Conservation (phyloP, 2,329 filamentous ascomycete species). For the Geosmithia morbida region DNA sequence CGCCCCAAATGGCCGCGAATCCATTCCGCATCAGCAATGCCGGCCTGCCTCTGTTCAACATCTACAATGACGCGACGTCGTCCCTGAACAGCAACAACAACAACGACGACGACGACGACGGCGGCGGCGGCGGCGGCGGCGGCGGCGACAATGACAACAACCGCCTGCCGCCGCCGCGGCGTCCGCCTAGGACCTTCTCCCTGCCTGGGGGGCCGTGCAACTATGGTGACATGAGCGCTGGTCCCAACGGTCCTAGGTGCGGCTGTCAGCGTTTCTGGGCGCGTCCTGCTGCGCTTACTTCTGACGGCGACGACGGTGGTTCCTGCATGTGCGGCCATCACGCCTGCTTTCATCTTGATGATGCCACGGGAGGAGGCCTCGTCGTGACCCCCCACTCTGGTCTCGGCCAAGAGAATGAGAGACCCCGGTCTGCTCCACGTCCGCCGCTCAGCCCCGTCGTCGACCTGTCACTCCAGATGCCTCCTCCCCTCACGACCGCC, state of each 20-base stretch:
- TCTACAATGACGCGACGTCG: slow-evolving; percentile 32
- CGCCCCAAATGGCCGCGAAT: slow-evolving; percentile 34
- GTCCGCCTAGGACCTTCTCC: slow-evolving; percentile 9
- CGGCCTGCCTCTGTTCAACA: slow-evolving; percentile 35
- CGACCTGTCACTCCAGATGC: slow-evolving; percentile 28
- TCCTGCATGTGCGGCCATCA: slow-evolving; percentile 52
- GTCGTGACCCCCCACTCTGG: slow-evolving; percentile 9
- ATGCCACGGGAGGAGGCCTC: slow-evolving; percentile 4
- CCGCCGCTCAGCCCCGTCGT: slow-evolving; percentile 37
- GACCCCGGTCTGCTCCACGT: slow-evolving; percentile 17
- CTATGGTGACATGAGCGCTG: slow-evolving; percentile 37
- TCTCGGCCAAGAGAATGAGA: slow-evolving; percentile 37
- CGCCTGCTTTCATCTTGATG: slow-evolving; percentile 45
- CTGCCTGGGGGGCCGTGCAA: slow-evolving; percentile 42
- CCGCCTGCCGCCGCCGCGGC: slow-evolving; percentile 2
- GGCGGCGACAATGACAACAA: no score
- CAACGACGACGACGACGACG: no score
- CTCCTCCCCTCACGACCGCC: slow-evolving; percentile 21
- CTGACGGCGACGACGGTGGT: slow-evolving; percentile 8
- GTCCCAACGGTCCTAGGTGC: slow-evolving; percentile 36
- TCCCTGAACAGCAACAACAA: slow-evolving; percentile 2
- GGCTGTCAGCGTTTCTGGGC: slow-evolving; percentile 49
- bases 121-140: no score
- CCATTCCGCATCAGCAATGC: slow-evolving; percentile 29
- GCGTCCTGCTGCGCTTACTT: slow-evolving; percentile 19